Evolutionary conservation across 2,329 filamentous ascomycete genomes (phyloP).

Genomic region (Arthrobotrys sinensis): DNA sequence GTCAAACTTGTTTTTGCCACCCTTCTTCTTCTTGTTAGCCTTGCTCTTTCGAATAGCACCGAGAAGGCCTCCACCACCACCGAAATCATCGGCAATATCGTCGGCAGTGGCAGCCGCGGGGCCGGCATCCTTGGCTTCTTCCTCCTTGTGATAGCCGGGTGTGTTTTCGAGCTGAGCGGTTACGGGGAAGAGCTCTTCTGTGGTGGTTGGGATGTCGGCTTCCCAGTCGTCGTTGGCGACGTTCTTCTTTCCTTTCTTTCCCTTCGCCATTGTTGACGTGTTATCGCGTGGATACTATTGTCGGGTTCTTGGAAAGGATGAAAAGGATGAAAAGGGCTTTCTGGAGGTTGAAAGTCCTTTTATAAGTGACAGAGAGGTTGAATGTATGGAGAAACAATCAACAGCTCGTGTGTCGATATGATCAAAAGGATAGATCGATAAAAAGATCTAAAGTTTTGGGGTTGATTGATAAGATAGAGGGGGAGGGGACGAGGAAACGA

Average conservation of each 20-base stretch:
- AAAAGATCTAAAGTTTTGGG: not conserved
- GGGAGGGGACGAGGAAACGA: constrained; percentile 45
- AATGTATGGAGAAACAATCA: not conserved
- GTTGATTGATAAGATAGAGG: not conserved
- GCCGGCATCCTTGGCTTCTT: constrained; percentile 85
- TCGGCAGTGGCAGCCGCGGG: constrained; percentile 73
- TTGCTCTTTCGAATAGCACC: constrained; percentile 85
- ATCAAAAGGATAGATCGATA: not conserved
- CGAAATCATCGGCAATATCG: constrained; percentile 72
- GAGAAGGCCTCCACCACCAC: constrained; percentile 78
- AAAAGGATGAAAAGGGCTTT: no score
- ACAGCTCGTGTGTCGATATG: not conserved
- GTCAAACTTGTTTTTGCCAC: constrained; percentile 65
- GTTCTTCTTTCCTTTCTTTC: constrained; percentile 64
- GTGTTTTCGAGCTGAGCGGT: constrained; percentile 61
- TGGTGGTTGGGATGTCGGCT: constrained; percentile 56
- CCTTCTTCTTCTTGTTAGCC: constrained; percentile 90
- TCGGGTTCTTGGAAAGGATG: no score
- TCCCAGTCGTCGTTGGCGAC: constrained; percentile 64
- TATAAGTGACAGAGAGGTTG: not conserved
- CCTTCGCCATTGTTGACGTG: constrained; percentile 56
- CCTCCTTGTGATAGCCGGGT: constrained; percentile 72
- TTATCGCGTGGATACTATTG: constrained; percentile 1
- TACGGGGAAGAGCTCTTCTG: constrained; percentile 58
- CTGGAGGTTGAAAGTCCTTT: no score